Evolutionary conservation across 2,329 filamentous ascomycete genomes (phyloP), one percentile per base, ranked within the genome.

Genomic region (Ceratocystis lukuohia): DNA sequence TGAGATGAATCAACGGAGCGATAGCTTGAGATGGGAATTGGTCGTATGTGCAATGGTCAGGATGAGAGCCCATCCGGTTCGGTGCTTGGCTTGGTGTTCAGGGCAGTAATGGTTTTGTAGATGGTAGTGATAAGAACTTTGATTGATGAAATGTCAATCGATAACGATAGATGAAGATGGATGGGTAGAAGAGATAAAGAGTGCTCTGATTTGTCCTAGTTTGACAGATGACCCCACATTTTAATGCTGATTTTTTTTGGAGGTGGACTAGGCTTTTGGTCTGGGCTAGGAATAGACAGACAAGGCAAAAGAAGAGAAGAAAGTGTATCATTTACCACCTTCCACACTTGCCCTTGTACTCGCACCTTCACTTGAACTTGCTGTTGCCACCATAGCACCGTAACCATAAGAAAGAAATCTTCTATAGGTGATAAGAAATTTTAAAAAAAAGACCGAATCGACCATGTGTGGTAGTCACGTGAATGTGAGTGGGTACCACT

Each of bases 171-270:
- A 53, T 59, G 56, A 22, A 33, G 56, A 59, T 6, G 25, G 56
- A 59, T 30, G 5, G 66, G 41, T 57, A 37, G 53, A 15, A 12
- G 37, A 59, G 41, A 59, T 61, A 65, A 56, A 57, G 15, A 53
- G 20, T 28, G 48, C 48, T 53, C 48, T 53, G 48, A 46, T 66
- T 59, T 46, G 57, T 64, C 17, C 28, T 10, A 37, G 56, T 25
- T 59, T 59, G 56, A 37, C 28, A 59, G 30, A 37, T 59, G 15
- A 41, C 56, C n/a, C 56, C 56, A 59, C 56, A 59, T 59, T 59
- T 57, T 59, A 59, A 30, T 59, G 28, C 56, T 59, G 56, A 61
- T 64, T 64, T 64, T 64, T 63, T 64, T 53, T 50, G 56, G 15
- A 4, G 25, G 25, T 30, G 56, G 30, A 30, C 25, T 57, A 33